phyloP scores from a whole-genome alignment of 345 rosid genomes.

The Populus simonii region DNA sequence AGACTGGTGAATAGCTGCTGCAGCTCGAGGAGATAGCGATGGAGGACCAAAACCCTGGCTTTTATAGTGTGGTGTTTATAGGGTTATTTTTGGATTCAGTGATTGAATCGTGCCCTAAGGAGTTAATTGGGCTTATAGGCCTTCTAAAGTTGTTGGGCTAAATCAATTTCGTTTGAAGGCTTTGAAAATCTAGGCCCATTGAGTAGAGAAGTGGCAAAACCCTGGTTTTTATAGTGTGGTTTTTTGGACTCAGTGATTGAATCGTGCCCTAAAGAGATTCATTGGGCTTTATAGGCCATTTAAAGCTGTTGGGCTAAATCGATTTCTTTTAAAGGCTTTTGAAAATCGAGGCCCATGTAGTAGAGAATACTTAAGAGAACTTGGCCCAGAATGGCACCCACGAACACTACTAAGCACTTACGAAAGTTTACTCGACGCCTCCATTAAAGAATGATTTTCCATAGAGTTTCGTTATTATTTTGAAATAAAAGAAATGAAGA shows the following conservation, averaged over 20 bases:
- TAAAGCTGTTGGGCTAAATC: neutral
- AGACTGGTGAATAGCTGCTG: neutral
- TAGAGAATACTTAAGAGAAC: too few species aligned
- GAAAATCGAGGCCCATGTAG: neutral
- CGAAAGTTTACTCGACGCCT: too few species aligned
- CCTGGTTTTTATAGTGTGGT: conserved; percentile 21
- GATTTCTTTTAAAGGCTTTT: too few species aligned
- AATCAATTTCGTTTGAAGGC: neutral
- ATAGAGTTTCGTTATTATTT: too few species aligned
- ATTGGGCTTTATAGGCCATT: neutral
- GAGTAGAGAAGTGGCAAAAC: neutral
- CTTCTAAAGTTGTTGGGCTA: neutral
- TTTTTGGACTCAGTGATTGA: neutral
- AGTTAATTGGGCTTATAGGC: neutral
- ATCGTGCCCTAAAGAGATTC: neutral
- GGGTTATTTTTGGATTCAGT: conserved; percentile 14
- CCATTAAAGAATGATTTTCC: too few species aligned
- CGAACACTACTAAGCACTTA: too few species aligned
- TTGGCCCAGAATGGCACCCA: too few species aligned
- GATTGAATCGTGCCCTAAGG: neutral
- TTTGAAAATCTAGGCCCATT: neutral
- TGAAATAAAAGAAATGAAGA: too few species aligned
- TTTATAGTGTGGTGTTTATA: conserved; percentile 21
- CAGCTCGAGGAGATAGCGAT: conserved; percentile 20
- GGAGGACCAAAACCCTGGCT: neutral